Base-by-base conservation (phyloP, 1,139 yeast genomes). In the Pichia sp. region DNA sequence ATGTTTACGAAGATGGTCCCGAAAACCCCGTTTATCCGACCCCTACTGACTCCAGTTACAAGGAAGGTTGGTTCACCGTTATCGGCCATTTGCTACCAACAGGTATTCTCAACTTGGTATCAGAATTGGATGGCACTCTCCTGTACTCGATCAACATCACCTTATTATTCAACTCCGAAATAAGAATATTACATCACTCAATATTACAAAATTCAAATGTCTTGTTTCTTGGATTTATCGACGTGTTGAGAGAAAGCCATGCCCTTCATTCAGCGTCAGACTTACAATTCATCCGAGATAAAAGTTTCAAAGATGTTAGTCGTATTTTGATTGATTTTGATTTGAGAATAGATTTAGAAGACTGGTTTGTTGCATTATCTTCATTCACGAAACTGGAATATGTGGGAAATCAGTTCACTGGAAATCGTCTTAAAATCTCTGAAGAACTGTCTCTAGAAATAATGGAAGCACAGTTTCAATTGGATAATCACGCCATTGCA, bases 361-460 rank as follows among this genome's bases (percentile, higher is more conserved):
- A 87, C 67, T 90, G 97, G 96, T 77, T 82, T 61, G 87, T 88
- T 7, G 85, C 92, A 0, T 71, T 90, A 55, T 80, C 79, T 57
- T 80, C 88, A 27, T 84, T 87, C 64, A 79, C 95, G 3, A 79
- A 78, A 60, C 72, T 85, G 46, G 90, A 85, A 60, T 80, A 71
- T 49, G 73, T 71, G 52, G 76, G 80, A 1, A 70, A 73, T 49
- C 59, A 65, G 16, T 56, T 70, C 4, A 36, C 51, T 7, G 62
- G 73, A 10, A 77, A 76, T 29, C 71, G 69, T 51, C 71, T 86
- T 59, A 73, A 93, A 52, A 77, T 85, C 0, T 76, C 85, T 1
- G 82, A 61, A 81, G 60, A 75, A 72, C 55, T 75, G 84, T 33
- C 70, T 73, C 20, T 72, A 83, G 85, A 85, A 58, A 79, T 90